Evolutionary conservation across 2,329 filamentous ascomycete species (phyloP), one percentile per base, ranked within the genome.

Genomic region (Neurospora crassa): DNA sequence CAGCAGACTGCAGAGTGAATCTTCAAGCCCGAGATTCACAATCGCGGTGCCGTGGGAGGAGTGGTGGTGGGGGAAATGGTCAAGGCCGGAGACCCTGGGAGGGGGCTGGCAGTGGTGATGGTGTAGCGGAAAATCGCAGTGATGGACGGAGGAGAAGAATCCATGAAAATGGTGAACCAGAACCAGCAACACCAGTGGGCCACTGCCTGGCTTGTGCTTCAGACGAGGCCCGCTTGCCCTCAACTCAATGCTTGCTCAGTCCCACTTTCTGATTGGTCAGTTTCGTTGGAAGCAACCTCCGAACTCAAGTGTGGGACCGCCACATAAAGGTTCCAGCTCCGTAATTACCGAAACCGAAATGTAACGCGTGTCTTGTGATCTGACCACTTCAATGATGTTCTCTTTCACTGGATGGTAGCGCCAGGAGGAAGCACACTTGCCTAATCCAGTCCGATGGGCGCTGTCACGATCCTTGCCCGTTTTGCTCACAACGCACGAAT

Each of bases 51-150:
- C 53, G 53, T 37, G 34, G 53, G 53, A 37, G 29, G 53, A 63
- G 71, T 72, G 72, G 74, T 68, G 74, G 75, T 75, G 73, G 74
- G 53, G 74, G 76, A 74, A 76, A 72, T 74, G 73, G 72, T 67
- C 69, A 72, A 74, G 74, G 72, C 72, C 72, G 72, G 72, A 73
- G 73, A 76, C 74, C 74, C 74, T 75, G 73, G 76, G 74, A 47
- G 70, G 70, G 47, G 42, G 73, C 71, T 74, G 76, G 74, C 74
- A 73, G 75, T 78, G 73, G 72, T 76, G 76, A 74, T 76, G 76
- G 76, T 77, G 76, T 78, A 76, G 77, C 76, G 74, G 76, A 77
- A 77, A 74, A 74, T 76, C 73, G 74, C 74, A 73, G 74, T 74
- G 73, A 74, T 74, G 72, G 75, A 74, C 73, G 73, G 74, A 76